A percentile compares a stretch with the other conserved stretches of the same genome.
These are phyloP conservation scores for Phaseolus lunatus DNA, from an alignment of 306 rosid genomes.

Conservation along the genomic window DNA sequence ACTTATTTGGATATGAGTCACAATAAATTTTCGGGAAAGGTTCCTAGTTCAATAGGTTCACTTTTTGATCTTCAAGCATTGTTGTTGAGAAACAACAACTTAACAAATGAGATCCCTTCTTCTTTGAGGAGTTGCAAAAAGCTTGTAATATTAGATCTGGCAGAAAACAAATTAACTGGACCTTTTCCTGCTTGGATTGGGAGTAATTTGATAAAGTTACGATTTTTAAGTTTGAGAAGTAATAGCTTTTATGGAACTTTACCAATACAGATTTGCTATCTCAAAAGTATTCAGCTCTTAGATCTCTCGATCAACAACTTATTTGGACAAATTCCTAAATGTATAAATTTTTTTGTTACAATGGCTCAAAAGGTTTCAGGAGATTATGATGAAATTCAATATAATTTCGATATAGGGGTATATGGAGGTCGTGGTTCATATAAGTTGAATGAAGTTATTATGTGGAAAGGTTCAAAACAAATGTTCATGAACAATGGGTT, in stretches of 20 bases:
- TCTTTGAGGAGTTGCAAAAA: neutral
- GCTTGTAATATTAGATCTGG: neutral
- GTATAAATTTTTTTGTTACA: too few relatives aligned
- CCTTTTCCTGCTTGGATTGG: neutral
- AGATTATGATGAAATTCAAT: too few relatives aligned
- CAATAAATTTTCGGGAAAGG: too few relatives aligned
- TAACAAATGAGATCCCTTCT: neutral
- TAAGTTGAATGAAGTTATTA: neutral
- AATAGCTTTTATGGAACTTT: constrained; percentile 7
- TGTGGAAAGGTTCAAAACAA: constrained; percentile 40
- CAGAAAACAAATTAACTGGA: neutral
- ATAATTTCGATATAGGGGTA: too few relatives aligned
- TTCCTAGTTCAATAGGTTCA: too few relatives aligned
- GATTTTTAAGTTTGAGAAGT: neutral
- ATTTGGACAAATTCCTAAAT: neutral
- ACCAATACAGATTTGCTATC: neutral
- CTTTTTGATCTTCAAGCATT: too few relatives aligned
- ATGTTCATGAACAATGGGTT: neutral
- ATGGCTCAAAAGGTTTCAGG: neutral
- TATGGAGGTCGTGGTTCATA: too few relatives aligned
- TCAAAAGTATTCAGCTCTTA: neutral
- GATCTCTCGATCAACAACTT: neutral
- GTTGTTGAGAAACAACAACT: constrained; percentile 19
- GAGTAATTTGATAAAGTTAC: neutral
- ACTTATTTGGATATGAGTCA: too few relatives aligned